These are phyloP conservation scores for Vanrija pseudolonga DNA, from an alignment of 1,284 basidiomycete genomes.

Conservation along the genomic window DNA sequence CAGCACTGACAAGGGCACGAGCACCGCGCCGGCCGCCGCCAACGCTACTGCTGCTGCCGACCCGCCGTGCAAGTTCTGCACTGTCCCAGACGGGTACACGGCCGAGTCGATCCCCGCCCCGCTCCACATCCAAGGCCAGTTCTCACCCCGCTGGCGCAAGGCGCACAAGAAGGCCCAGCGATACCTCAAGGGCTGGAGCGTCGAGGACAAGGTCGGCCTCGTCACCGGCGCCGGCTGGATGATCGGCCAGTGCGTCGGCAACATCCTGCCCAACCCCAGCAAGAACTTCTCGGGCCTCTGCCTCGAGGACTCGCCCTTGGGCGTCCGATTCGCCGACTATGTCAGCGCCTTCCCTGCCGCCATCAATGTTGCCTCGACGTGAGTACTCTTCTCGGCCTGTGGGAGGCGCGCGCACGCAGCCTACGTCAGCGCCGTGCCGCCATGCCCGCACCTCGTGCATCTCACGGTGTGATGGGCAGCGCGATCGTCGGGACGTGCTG, in stretches of 20 bases:
- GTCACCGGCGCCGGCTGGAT: conserved; percentile 50
- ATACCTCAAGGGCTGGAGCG: conserved; percentile 46
- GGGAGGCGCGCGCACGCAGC: too few species aligned
- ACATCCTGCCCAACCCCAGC: conserved; percentile 60
- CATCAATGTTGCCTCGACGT: conserved; percentile 68
- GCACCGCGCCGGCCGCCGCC: not conserved
- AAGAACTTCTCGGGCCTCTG: conserved; percentile 67
- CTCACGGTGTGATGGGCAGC: too few species aligned
- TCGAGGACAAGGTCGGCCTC: conserved; percentile 52
- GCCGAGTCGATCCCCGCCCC: conserved; percentile 21
- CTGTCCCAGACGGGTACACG: conserved; percentile 23
- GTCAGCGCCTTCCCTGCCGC: conserved; percentile 68
- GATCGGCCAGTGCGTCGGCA: conserved; percentile 60
- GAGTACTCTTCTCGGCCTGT: conserved; percentile 16
- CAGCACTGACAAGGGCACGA: too few species aligned
- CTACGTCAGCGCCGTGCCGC: too few species aligned
- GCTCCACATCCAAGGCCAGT: conserved; percentile 9
- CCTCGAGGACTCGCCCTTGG: conserved; percentile 55
- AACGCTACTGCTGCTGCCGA: not conserved
- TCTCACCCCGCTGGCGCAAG: conserved; percentile 20
- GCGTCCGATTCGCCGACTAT: conserved; percentile 61
- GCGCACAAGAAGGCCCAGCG: conserved; percentile 42
- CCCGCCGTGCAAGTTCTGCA: conserved; percentile 11
- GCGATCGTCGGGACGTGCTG: too few species aligned
- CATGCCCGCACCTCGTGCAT: too few species aligned